These are phyloP conservation scores for Camelina sativa DNA, from an alignment of 345 rosid species.

Conservation along the genomic window DNA sequence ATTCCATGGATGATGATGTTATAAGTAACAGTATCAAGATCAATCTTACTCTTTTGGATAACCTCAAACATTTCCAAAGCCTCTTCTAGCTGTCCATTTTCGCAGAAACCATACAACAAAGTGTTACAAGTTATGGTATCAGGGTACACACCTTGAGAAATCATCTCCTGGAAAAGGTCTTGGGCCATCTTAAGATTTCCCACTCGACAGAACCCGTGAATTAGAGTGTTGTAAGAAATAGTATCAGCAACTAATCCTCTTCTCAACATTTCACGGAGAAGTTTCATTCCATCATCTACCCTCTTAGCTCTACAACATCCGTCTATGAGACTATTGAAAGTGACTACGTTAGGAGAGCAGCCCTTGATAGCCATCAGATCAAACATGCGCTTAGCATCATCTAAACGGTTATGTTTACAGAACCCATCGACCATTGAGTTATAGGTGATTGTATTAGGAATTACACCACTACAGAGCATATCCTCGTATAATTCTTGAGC, in stretches of 20 bases:
- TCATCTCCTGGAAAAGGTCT: background rate
- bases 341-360: background rate
- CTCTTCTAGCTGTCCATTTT: background rate
- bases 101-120: background rate
- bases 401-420: constrained; percentile 9
- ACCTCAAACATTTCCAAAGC: constrained; percentile 1
- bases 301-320: background rate
- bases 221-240: background rate
- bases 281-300: background rate
- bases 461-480: background rate
- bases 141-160: background rate
- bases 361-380: background rate
- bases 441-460: background rate
- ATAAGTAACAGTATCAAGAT: background rate
- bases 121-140: background rate
- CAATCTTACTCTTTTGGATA: background rate
- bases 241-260: background rate
- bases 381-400: background rate
- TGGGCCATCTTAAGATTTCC: background rate
- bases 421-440: constrained; percentile 1
- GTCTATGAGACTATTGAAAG: background rate
- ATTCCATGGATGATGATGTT: constrained; percentile 2
- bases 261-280: background rate
- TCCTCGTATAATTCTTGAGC: background rate
- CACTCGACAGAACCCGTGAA: background rate